Evolutionary conservation across 805 yeast genomes (phyloP).

Genomic region (Lipomyces japonicus): DNA sequence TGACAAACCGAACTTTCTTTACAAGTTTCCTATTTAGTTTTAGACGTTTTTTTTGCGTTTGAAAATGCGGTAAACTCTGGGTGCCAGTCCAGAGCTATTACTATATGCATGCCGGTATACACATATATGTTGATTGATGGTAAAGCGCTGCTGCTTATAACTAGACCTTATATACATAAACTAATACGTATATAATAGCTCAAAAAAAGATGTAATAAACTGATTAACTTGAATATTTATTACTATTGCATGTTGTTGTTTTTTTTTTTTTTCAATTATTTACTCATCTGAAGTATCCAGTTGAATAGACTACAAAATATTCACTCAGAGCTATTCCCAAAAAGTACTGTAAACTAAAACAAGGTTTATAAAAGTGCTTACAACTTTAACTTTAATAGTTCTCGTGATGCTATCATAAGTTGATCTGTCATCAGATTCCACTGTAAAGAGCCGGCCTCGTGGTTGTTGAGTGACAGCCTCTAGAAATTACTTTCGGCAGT

Average conservation of each 20-base stretch:
- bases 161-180: too few relatives aligned
- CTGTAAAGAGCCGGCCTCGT: neutral
- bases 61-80: neutral
- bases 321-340: neutral
- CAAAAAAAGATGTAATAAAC: too few relatives aligned
- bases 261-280: too few relatives aligned
- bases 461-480: too few relatives aligned
- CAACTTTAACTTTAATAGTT: neutral
- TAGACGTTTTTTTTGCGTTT: neutral
- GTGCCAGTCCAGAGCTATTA: neutral
- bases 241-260: neutral
- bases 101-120: neutral
- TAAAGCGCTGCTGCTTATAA: neutral
- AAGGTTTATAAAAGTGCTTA: too few relatives aligned
- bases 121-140: neutral
- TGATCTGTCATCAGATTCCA: neutral
- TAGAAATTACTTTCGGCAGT: too few relatives aligned
- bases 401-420: neutral
- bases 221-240: too few relatives aligned
- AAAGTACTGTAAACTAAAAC: too few relatives aligned
- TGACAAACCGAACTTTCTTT: too few relatives aligned
- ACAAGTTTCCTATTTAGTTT: too few relatives aligned
- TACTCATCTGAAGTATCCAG: neutral
- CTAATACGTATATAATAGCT: too few relatives aligned
- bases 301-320: neutral